phyloP scores from a whole-genome alignment of 108 stramenopile species.

The Nitzschia sp. region DNA sequence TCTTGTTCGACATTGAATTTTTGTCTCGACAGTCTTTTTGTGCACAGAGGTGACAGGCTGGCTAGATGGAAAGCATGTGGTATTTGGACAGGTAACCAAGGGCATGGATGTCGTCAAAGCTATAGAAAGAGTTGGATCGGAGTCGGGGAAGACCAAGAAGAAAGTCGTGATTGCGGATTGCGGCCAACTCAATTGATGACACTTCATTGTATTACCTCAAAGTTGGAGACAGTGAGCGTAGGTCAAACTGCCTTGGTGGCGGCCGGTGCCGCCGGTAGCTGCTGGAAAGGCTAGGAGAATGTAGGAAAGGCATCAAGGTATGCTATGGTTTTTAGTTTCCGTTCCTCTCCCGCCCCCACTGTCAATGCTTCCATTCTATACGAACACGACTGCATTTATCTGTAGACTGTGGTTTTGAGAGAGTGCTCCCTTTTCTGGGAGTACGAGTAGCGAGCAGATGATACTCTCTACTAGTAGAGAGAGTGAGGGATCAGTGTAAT shows the following conservation, averaged over 20 bases:
- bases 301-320: too few species aligned
- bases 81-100: constrained; percentile 88
- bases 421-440: too few species aligned
- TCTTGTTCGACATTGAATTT: constrained; percentile 56
- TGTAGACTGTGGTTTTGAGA: too few species aligned
- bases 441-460: too few species aligned
- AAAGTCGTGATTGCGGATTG: constrained; percentile 76
- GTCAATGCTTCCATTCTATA: too few species aligned
- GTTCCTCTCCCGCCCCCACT: too few species aligned
- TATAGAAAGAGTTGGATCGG: constrained; percentile 80
- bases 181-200: constrained; percentile 64
- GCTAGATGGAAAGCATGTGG: constrained; percentile 95
- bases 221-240: not conserved
- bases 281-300: not conserved
- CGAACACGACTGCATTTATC: too few species aligned
- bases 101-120: constrained; percentile 89
- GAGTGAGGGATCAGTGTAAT: too few species aligned
- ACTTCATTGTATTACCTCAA: too few species aligned
- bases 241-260: not conserved
- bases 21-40: too few species aligned
- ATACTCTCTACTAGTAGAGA: too few species aligned
- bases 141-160: constrained; percentile 69
- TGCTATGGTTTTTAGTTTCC: too few species aligned
- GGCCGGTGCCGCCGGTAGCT: not conserved
- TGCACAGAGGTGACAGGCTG: constrained; percentile 91